Evolutionary conservation across 225 moss, liverwort and hornwort species (phyloP), one percentile per base, ranked within the genome.

Genomic region (Thuidium tamariscinum): DNA sequence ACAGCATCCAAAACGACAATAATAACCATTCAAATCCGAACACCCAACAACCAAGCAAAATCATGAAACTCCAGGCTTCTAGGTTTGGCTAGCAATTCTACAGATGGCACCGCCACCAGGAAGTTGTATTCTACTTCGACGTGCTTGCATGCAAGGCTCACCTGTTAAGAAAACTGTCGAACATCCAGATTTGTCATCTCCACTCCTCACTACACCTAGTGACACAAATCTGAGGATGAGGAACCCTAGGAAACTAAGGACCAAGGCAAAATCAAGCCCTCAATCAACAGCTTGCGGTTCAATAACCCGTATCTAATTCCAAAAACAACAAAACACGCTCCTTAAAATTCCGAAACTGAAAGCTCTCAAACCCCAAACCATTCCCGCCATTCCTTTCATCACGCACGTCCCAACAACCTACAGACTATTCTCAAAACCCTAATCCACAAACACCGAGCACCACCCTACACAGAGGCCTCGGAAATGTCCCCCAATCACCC

Each of bases 141-240:
- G 91, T 29, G 95, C 96, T 82, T 95, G 95, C 62, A 92, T 93
- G 69, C 91, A 88, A 83, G 92, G 89, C 83, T 95, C 92, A 79
- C 94, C 96, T 82, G 95, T 69, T 92, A 92, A 54, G 94, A 93
- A 77, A 93, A 96, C 64, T 96, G 93, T 93, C 93, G 94, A 83
- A 95, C 92, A n/a, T 95, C 92, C 55, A 95, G 79, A 89, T 69
- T 89, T 92, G 84, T 96, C 95, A 68, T 94, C 95, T 42, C 93
- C 95, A n/a, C 91, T 96, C 73, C 96, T 91, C 90, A 92, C 95
- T 52, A 92, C 92, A 65, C 95, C 95, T 90, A 95, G 23, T 66
- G 42, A 77, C 77, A 85, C 44, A 77, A 13, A 55, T 26, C 54
- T 17, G 56, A 34, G 39, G 23, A 84, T 4, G 2, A 11, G 46